These are phyloP conservation scores for Sclerotinia spermophila DNA, from an alignment of 2,329 filamentous ascomycete species.

Conservation along the genomic window DNA sequence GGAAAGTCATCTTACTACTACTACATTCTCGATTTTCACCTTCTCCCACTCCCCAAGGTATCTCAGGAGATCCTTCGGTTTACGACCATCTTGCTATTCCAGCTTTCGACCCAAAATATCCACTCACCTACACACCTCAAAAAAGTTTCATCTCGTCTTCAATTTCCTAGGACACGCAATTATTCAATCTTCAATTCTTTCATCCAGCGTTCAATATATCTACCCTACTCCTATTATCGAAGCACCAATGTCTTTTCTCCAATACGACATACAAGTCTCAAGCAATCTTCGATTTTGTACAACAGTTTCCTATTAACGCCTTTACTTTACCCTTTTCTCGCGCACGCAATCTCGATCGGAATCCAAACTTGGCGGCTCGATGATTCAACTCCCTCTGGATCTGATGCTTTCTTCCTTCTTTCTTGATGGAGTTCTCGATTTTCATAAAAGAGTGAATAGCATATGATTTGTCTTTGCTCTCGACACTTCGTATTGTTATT, in stretches of 20 bases:
- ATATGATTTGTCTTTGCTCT: not conserved
- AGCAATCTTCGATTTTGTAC: not conserved
- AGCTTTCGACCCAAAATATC: not conserved
- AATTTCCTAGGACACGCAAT: not conserved
- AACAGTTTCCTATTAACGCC: slow-evolving; percentile 4
- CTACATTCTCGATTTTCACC: not conserved
- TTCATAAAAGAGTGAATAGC: too few relatives aligned
- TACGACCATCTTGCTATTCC: not conserved
- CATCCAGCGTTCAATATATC: slow-evolving; percentile 6
- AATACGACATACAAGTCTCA: not conserved
- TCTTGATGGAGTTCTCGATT: not conserved
- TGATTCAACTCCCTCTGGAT: not conserved
- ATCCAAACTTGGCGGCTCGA: not conserved
- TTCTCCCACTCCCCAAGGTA: not conserved
- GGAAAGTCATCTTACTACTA: slow-evolving; percentile 5
- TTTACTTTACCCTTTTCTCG: not conserved
- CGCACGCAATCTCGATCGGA: not conserved
- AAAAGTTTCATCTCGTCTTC: not conserved
- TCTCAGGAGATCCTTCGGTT: slow-evolving; percentile 7
- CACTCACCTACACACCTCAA: not conserved
- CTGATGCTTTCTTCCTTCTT: not conserved
- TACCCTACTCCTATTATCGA: not conserved
- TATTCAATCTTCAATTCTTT: slow-evolving; percentile 1
- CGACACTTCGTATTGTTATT: not conserved
- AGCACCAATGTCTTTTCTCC: not conserved